Percentiles rank a stretch among this genome's conserved stretches.
Evolutionary conservation across 1,284 basidiomycete genomes (phyloP).

Genomic region (Porodaedalea pini): DNA sequence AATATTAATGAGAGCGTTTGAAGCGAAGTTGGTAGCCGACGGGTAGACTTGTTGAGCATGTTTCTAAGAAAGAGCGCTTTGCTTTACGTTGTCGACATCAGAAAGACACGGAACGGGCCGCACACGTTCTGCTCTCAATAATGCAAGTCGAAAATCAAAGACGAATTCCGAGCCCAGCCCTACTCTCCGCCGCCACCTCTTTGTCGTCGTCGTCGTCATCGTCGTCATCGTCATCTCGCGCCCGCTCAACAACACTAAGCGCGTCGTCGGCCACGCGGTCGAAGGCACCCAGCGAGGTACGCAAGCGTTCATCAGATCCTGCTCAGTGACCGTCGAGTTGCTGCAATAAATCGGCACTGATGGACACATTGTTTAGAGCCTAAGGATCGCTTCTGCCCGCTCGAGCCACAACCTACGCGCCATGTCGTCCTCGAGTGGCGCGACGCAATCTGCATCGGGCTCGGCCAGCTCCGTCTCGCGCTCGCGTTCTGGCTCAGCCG

Average conservation of each 20-base stretch:
- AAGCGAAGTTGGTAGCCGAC: too few species aligned
- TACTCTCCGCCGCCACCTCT: background rate
- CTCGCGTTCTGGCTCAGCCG: conserved; percentile 15
- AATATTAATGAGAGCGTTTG: too few species aligned
- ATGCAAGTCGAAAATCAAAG: background rate
- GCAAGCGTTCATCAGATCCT: background rate
- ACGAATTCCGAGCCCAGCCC: background rate
- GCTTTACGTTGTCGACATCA: background rate
- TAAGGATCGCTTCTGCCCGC: background rate
- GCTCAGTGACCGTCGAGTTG: background rate
- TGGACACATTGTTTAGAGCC: background rate
- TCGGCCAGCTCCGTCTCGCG: conserved; percentile 1
- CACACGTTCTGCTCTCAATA: background rate
- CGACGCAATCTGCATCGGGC: background rate
- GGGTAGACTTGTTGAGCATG: too few species aligned
- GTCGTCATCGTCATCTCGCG: background rate
- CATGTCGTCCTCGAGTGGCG: background rate
- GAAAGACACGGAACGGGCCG: background rate
- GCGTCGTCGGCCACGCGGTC: background rate
- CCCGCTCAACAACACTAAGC: background rate
- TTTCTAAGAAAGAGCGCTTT: background rate
- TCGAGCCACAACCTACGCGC: background rate
- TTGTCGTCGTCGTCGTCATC: background rate
- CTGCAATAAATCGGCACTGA: background rate
- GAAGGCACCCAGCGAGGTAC: background rate